A percentile compares a stretch with the other conserved stretches of the same genome.
Evolutionary conservation across 2,329 filamentous ascomycete species (phyloP).

Genomic region (Thielaviopsis populi): DNA sequence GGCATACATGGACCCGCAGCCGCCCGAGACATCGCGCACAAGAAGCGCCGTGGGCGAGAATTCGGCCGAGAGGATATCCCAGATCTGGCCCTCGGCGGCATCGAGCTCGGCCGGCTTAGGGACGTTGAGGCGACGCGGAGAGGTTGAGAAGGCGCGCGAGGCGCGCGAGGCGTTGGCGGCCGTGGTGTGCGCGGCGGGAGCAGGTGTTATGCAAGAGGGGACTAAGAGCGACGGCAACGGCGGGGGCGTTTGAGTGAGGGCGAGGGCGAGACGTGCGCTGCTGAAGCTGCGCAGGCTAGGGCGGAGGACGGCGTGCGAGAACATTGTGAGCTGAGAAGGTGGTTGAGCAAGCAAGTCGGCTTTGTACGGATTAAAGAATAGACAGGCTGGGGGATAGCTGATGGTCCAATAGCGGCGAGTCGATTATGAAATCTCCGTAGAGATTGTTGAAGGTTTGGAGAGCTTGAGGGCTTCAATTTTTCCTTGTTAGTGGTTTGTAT

Average conservation of each 20-base stretch:
- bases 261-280: background rate
- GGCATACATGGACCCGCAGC: constrained; percentile 77
- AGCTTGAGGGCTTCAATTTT: background rate
- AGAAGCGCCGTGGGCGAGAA: constrained; percentile 38
- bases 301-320: background rate
- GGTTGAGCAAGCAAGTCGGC: background rate
- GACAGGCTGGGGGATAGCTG: background rate
- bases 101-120: constrained; percentile 37
- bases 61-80: constrained; percentile 35
- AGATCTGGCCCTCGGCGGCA: constrained; percentile 44
- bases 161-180: constrained; percentile 12
- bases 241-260: background rate
- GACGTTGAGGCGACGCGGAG: constrained; percentile 22
- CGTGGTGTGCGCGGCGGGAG: constrained; percentile 11
- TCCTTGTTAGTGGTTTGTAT: background rate
- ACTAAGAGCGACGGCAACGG: background rate
- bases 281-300: background rate
- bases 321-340: background rate
- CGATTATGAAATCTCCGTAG: background rate
- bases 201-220: background rate
- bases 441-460: background rate
- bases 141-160: constrained; percentile 20
- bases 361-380: no score
- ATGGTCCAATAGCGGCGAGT: background rate
- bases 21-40: constrained; percentile 69